Evolutionary conservation across 1,284 basidiomycete species (phyloP), one percentile per base, ranked within the genome.

Genomic region (Pseudozyma pruni): DNA sequence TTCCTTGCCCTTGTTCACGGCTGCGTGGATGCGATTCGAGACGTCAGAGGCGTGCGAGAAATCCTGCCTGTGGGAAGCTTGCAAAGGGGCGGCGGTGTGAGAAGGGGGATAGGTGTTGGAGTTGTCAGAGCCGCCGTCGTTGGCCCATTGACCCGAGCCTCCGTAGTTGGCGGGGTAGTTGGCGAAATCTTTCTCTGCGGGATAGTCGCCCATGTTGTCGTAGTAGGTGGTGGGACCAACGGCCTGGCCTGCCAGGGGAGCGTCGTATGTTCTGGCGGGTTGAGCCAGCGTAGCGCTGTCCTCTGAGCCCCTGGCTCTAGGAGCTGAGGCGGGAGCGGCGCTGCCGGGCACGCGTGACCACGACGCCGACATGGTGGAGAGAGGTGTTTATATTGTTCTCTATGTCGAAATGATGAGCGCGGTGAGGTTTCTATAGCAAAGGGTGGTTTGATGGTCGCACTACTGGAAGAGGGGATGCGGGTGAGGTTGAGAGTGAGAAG

Each of bases 341-440:
- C 59, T 59, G 43, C 45, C 59, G 29, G 66, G 66, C 54, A 62
- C 64, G 38, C 66, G 59, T 7, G 55, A 47, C 66, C 66, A 69
- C 41, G 66, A 51, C 39, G 54, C 55, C 45, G 66, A 69, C 66
- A 69, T 69, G 54, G 20, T 62, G 51, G 17, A 32, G 17, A 20
- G 22, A 11, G 16, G 22, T 11, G 8, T 19, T 29, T 23, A 23
- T 29, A 8, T 2, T 14, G 34, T 6, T 20, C 10, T 17, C 27
- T 6, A 29, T 29, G 41, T 16, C 17, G 4, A 2, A 25, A 27
- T 9, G 14, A 42, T 13, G 23, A 29, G 27, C 6, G 27, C 10
- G n/a, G 17, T 14, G n/a, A 34, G 17, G 35, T 7, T 29, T 29
- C 11, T 11, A 11, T 11, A 11, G 11, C 11, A 11, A 29, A 29